Conservation (phyloP, 495 filamentous ascomycete genomes). For the Talaromyces wortmannii region DNA sequence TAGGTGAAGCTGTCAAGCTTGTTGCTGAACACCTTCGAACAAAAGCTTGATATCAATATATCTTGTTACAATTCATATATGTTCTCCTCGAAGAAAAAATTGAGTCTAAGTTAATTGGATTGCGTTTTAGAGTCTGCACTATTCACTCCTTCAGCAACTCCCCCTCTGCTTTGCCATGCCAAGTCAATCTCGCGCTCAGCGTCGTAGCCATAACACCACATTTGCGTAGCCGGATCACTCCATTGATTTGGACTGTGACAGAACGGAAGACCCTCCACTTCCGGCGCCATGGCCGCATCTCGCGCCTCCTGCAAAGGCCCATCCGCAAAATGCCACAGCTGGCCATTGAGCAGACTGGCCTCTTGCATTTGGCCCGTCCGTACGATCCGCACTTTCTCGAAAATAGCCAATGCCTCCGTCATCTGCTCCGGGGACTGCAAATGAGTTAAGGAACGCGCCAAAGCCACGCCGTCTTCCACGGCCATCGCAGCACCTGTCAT, state of each 20-base stretch:
- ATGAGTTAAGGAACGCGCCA: slow-evolving; percentile 17
- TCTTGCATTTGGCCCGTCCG: slow-evolving; percentile 26
- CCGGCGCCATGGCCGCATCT: slow-evolving; percentile 31
- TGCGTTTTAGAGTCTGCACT: too few relatives aligned
- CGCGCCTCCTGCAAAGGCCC: slow-evolving; percentile 32
- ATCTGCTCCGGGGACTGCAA: slow-evolving; percentile 8
- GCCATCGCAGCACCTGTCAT: slow-evolving; percentile 36
- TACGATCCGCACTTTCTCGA: slow-evolving; percentile 19
- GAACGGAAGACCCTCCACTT: slow-evolving; percentile 11
- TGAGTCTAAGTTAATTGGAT: too few relatives aligned
- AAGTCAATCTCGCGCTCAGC: slow-evolving; percentile 23
- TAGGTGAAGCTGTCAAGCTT: too few relatives aligned
- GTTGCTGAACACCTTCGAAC: too few relatives aligned
- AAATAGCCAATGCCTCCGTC: slow-evolving; percentile 10
- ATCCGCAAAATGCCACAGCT: slow-evolving; percentile 40
- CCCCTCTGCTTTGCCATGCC: slow-evolving; percentile 12
- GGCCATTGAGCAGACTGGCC: slow-evolving; percentile 23
- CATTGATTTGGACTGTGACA: slow-evolving; percentile 38
- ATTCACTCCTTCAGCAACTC: too few relatives aligned
- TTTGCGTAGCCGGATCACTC: slow-evolving; percentile 37
- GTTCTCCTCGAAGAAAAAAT: too few relatives aligned
- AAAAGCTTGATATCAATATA: too few relatives aligned
- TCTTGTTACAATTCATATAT: too few relatives aligned
- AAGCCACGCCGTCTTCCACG: slow-evolving; percentile 31
- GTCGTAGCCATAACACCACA: slow-evolving; percentile 43